Percentiles rank a stretch among this genome's conserved stretches.
These are phyloP conservation scores for Gleditsia sinensis DNA, from an alignment of 306 rosid species.

Conservation along the genomic window DNA sequence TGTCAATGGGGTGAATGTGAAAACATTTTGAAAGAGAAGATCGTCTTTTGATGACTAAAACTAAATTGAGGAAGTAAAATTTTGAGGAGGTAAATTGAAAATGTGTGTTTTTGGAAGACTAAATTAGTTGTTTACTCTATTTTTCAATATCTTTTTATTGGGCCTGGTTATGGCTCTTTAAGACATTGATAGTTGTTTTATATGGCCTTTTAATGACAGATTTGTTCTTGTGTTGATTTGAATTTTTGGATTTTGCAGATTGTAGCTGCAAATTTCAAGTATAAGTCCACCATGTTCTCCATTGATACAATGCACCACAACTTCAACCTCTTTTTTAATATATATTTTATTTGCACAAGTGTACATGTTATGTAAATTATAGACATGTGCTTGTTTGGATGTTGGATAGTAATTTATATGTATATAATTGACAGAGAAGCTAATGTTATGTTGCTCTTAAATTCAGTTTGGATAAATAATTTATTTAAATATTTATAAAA, in stretches of 20 bases:
- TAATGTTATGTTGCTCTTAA: not conserved
- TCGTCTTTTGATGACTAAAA: too few species aligned
- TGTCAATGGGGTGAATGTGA: too few species aligned
- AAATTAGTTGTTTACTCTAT: too few species aligned
- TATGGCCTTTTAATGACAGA: not conserved
- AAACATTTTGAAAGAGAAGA: too few species aligned
- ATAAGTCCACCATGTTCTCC: not conserved
- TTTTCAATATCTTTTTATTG: too few species aligned
- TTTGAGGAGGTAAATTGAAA: too few species aligned
- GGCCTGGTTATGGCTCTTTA: not conserved
- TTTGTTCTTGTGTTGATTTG: constrained; percentile 3
- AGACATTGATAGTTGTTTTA: not conserved
- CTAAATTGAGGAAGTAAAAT: too few species aligned
- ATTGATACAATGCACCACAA: constrained; percentile 19
- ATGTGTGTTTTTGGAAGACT: too few species aligned
- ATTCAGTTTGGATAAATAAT: too few species aligned
- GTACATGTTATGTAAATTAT: constrained; percentile 43
- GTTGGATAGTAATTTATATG: constrained; percentile 28
- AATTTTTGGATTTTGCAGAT: constrained; percentile 24
- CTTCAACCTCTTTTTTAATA: not conserved
- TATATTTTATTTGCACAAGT: not conserved
- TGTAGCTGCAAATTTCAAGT: constrained; percentile 31
- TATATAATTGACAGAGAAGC: constrained; percentile 30
- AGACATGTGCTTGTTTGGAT: not conserved
- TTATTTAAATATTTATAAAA: too few species aligned